Evolutionary conservation across 805 yeast species (phyloP).

Genomic region (Wickerhamiella allomyrinae): DNA sequence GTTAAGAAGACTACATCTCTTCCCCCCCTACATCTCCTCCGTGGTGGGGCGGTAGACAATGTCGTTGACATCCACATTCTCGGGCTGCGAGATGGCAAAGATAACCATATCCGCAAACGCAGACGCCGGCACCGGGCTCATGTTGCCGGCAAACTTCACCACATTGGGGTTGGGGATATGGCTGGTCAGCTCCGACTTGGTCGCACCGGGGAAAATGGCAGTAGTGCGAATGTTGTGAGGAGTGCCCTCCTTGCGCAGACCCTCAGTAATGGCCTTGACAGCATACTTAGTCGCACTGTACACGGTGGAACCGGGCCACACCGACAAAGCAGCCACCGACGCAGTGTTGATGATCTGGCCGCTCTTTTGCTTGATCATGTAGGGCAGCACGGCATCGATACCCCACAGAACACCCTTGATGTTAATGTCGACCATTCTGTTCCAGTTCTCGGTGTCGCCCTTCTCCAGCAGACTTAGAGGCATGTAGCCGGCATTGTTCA

Average conservation of each 20-base stretch:
- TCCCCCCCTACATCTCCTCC: not conserved
- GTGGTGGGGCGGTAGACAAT: not conserved
- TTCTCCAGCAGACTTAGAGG: not conserved
- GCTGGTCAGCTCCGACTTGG: slow-evolving; percentile 47
- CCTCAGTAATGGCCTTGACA: slow-evolving; percentile 38
- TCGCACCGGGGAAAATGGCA: slow-evolving; percentile 63
- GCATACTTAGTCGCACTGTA: not conserved
- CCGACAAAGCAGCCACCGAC: not conserved
- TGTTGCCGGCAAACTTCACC: not conserved
- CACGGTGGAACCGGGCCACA: not conserved
- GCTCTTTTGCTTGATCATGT: not conserved
- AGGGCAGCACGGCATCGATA: not conserved
- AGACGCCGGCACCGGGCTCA: not conserved
- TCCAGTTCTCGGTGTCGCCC: not conserved
- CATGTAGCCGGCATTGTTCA: not conserved
- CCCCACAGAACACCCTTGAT: not conserved
- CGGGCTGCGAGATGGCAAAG: not conserved
- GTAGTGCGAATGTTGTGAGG: slow-evolving; percentile 51
- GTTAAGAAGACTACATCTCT: no score
- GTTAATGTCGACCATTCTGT: not conserved
- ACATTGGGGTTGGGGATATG: no score
- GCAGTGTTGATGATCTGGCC: not conserved
- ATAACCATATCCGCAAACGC: not conserved
- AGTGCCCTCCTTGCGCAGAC: slow-evolving; percentile 55
- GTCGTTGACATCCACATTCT: no score